Conservation (phyloP, 2,329 filamentous ascomycete species). For the Microdochium paspali region DNA sequence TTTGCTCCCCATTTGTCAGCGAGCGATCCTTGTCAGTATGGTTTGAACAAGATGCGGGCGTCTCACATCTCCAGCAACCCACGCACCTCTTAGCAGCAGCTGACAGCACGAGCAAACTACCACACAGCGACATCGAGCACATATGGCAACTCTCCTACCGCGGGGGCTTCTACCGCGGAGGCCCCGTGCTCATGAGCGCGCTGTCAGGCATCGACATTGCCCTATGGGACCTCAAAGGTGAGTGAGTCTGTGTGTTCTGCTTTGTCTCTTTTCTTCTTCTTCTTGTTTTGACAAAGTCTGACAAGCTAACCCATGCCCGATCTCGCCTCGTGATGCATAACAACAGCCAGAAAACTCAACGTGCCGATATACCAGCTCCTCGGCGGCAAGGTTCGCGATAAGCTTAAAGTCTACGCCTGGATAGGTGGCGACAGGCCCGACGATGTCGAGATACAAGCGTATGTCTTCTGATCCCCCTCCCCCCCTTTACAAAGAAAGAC, state of each 20-base stretch:
- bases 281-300: no score
- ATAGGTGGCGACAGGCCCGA: conserved; percentile 65
- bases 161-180: conserved; percentile 65
- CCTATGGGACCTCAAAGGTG: conserved; percentile 65
- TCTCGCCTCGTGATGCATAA: no score
- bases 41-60: no score
- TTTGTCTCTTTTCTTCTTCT: no score
- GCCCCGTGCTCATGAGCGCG: conserved; percentile 73
- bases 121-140: conserved; percentile 61
- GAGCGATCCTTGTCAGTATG: no score
- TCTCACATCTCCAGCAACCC: no score
- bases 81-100: background rate
- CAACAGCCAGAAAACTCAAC: conserved; percentile 34
- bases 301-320: background rate
- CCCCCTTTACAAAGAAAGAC: background rate
- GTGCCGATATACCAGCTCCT: conserved; percentile 67
- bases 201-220: conserved; percentile 72
- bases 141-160: conserved; percentile 71
- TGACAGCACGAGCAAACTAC: background rate
- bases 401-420: conserved; percentile 67
- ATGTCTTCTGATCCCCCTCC: conserved; percentile 11
- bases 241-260: background rate
- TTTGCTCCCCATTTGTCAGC: no score
- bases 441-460: conserved; percentile 57
- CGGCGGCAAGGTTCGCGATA: conserved; percentile 63